Evolutionary conservation across 2,329 filamentous ascomycete genomes (phyloP), one percentile per base, ranked within the genome.

Genomic region (Botrytis fabae): DNA sequence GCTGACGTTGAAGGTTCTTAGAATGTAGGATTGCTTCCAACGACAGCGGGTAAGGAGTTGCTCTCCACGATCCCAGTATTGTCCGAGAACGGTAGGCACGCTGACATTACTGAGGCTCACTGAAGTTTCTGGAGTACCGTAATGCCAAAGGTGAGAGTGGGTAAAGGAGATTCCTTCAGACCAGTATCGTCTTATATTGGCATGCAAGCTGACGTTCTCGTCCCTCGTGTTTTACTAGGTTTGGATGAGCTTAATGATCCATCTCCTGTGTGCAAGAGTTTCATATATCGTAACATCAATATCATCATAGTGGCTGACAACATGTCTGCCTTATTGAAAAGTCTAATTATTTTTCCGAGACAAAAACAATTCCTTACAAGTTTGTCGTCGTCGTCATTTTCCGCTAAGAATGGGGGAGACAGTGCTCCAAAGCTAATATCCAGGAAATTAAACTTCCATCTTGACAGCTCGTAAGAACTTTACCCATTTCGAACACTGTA

Each of bases 201-300:
- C 51, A 40, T 28, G 9, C 35, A 66, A 22, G n/a, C n/a, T 66
- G 51, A 72, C 9, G 7, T 20, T 72, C 42, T 40, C 7, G 9
- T 69, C 42, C 48, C 48, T 69, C n/a, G 35, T 68, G 65, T 69
- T 18, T 60, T 42, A 28, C 42, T 32, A 12, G 63, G 63, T 59
- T 60, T 9, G 12, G 70, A 69, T 69, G 70, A 72, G 54, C 42
- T 69, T 61, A 22, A 51, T 42, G 63, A 72, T 61, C 63, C 63
- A 38, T 61, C 32, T 20, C n/a, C 16, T 69, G 3, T n/a, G 42
- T 51, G 59, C 20, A 46, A 35, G 18, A 54, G 44, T 63, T 71
- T 57, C 44, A 69, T n/a, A 25, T 61, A 32, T 69, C 42, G 46
- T 48, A 40, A 40, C 42, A 51, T 25, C 48, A 42, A 42, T 48